phyloP scores from a whole-genome alignment of 495 filamentous ascomycete genomes.

The Neurospora cerealis region DNA sequence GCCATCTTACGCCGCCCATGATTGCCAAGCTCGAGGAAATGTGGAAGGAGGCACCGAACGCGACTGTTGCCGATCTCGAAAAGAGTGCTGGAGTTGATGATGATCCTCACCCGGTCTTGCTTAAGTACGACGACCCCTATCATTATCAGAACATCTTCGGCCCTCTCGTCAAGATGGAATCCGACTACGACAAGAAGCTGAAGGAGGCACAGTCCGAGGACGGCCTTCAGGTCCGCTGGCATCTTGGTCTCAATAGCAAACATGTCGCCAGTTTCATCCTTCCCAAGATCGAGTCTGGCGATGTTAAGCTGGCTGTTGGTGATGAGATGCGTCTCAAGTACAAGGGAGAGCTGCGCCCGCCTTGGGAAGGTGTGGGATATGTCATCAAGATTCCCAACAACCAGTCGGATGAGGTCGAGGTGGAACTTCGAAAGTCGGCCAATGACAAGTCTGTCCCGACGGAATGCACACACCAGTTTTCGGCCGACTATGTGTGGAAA shows the following conservation, averaged over 20 bases:
- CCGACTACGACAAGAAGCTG: slow-evolving; percentile 98
- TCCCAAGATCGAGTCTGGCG: slow-evolving; percentile 93
- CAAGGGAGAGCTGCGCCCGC: slow-evolving; percentile 82
- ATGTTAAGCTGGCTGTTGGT: slow-evolving; percentile 95
- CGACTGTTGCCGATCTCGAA: slow-evolving; percentile 86
- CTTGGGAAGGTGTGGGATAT: slow-evolving; percentile 98
- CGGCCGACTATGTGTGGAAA: slow-evolving; percentile 98
- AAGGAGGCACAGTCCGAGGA: slow-evolving; percentile 98
- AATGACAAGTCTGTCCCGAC: slow-evolving; percentile 93
- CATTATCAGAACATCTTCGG: slow-evolving; percentile 99
- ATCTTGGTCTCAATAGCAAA: slow-evolving; percentile 95
- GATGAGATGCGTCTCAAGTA: slow-evolving; percentile 98
- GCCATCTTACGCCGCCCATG: slow-evolving; percentile 89
- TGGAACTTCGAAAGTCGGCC: slow-evolving; percentile 65
- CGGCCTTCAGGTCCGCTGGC: slow-evolving; percentile 87
- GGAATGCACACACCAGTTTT: slow-evolving; percentile 97
- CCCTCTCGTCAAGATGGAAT: slow-evolving; percentile 96
- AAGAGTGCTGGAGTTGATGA: slow-evolving; percentile 91
- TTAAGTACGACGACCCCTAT: slow-evolving; percentile 95
- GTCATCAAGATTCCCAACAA: slow-evolving; percentile 99
- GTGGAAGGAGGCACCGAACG: slow-evolving; percentile 93
- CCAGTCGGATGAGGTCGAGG: slow-evolving; percentile 94
- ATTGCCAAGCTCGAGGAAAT: slow-evolving; percentile 97
- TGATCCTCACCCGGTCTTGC: slow-evolving; percentile 82
- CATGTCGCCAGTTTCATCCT: slow-evolving; percentile 92